Evolutionary conservation across 1,284 basidiomycete species (phyloP).

Genomic region (Clitocybe nebularis): DNA sequence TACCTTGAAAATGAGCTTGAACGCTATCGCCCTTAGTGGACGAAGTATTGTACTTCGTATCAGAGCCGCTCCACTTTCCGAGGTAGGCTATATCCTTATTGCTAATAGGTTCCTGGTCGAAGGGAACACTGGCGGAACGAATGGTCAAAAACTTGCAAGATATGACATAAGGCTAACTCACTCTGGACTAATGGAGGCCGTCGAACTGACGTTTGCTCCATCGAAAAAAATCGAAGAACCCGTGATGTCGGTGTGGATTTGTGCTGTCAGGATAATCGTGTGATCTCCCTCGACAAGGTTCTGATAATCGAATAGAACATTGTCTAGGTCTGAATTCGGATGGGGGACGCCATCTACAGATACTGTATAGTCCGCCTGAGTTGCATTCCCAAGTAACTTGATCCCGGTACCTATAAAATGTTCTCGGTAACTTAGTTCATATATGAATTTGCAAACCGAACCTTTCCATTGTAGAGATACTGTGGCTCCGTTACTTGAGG

Average conservation of each 20-base stretch:
- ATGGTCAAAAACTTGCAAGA: not conserved
- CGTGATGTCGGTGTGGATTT: conserved; percentile 28
- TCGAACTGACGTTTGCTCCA: conserved; percentile 40
- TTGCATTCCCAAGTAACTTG: conserved; percentile 43
- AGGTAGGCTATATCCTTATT: conserved; percentile 40
- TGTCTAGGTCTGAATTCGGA: conserved; percentile 19
- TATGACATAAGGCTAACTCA: conserved; percentile 20
- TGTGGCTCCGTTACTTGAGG: conserved; percentile 50
- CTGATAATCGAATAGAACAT: conserved; percentile 40
- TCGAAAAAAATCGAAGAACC: conserved; percentile 47
- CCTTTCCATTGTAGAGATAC: conserved; percentile 59
- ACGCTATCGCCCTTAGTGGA: conserved; percentile 46
- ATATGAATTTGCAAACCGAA: conserved; percentile 35
- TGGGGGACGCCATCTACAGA: conserved; percentile 39
- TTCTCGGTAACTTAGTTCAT: too few relatives aligned
- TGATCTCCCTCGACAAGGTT: conserved; percentile 41
- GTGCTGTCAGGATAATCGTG: conserved; percentile 41
- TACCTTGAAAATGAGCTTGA: conserved; percentile 44
- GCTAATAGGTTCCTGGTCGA: conserved; percentile 32
- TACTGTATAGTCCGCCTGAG: conserved; percentile 38
- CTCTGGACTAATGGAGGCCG: conserved; percentile 20
- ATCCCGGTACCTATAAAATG: conserved; percentile 50
- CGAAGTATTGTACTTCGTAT: too few relatives aligned
- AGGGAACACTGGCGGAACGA: conserved; percentile 28
- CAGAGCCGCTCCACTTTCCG: conserved; percentile 40